These are phyloP conservation scores for Coniochaeta sp. DNA, from an alignment of 2,329 filamentous ascomycete genomes.

Conservation along the genomic window DNA sequence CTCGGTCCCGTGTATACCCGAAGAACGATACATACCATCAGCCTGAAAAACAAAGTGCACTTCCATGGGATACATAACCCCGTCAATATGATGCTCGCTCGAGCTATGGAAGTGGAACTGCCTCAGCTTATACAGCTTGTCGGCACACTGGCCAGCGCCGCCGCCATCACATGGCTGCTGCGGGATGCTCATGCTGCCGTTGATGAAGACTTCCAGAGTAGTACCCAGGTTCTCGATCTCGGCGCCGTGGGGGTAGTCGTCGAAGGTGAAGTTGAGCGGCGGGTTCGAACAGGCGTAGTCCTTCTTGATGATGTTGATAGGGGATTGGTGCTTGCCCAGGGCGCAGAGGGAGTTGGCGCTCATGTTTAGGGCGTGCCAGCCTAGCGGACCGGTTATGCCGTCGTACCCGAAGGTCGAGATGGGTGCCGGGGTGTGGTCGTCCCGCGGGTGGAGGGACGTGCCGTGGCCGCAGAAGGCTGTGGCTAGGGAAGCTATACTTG, in stretches of 20 bases:
- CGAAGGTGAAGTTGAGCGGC: constrained; percentile 26
- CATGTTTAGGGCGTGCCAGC: constrained; percentile 39
- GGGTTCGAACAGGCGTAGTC: constrained; percentile 9
- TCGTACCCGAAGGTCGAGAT: constrained; percentile 34
- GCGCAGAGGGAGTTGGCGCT: constrained; percentile 38
- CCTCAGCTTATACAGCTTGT: constrained; percentile 32
- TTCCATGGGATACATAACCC: constrained; percentile 31
- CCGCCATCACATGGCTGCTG: neutral
- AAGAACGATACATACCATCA: constrained; percentile 14
- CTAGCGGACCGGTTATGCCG: constrained; percentile 37
- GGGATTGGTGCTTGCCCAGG: constrained; percentile 43
- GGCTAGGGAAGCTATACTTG: constrained; percentile 8
- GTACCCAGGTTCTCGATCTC: constrained; percentile 45
- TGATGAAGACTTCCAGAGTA: constrained; percentile 42
- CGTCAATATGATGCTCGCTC: constrained; percentile 47
- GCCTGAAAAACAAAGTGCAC: constrained; percentile 33
- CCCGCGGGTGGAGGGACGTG: constrained; percentile 25
- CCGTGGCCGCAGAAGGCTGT: constrained; percentile 24
- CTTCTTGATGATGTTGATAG: constrained; percentile 40
- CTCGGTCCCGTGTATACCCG: neutral
- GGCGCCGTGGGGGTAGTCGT: constrained; percentile 25
- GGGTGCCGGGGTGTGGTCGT: constrained; percentile 19
- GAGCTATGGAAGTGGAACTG: constrained; percentile 58
- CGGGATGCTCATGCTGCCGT: constrained; percentile 34
- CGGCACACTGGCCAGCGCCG: constrained; percentile 10